These are phyloP conservation scores for Beverwykella pulmonaria DNA, from an alignment of 495 filamentous ascomycete species.

Conservation along the genomic window DNA sequence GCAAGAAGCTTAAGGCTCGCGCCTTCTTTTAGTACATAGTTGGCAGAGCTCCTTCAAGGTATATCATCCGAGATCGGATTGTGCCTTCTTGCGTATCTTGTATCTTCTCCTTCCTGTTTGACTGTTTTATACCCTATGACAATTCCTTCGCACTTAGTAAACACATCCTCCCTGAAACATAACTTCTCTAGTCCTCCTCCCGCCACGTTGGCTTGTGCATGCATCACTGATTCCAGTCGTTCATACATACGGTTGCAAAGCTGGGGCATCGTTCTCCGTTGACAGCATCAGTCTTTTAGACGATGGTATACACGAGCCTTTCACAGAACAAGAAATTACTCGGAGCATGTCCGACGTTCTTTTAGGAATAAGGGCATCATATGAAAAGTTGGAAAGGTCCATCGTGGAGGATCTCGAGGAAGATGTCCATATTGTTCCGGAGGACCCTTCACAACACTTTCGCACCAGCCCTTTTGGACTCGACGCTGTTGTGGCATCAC, in stretches of 20 bases:
- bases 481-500: not conserved
- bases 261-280: conserved; percentile 12
- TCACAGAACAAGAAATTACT: conserved; percentile 12
- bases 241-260: conserved; percentile 11
- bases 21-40: conserved; percentile 1
- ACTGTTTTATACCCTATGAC: conserved; percentile 9
- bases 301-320: conserved; percentile 34
- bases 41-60: conserved; percentile 7
- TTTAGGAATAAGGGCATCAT: conserved; percentile 10
- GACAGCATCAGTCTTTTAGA: conserved; percentile 21
- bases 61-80: not conserved
- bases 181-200: not conserved
- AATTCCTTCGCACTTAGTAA: not conserved
- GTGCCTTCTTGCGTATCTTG: conserved; percentile 14
- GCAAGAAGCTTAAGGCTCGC: not conserved
- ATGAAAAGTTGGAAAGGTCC: conserved; percentile 16
- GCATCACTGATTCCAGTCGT: not conserved
- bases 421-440: not conserved
- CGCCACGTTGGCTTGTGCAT: not conserved
- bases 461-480: not conserved
- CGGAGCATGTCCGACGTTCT: conserved; percentile 35
- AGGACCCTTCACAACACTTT: not conserved
- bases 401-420: conserved; percentile 25
- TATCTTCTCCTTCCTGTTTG: conserved; percentile 3
- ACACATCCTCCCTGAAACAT: not conserved